phyloP scores from a whole-genome alignment of 352 stramenopile genomes.

The Phytophthora niederhauseri region DNA sequence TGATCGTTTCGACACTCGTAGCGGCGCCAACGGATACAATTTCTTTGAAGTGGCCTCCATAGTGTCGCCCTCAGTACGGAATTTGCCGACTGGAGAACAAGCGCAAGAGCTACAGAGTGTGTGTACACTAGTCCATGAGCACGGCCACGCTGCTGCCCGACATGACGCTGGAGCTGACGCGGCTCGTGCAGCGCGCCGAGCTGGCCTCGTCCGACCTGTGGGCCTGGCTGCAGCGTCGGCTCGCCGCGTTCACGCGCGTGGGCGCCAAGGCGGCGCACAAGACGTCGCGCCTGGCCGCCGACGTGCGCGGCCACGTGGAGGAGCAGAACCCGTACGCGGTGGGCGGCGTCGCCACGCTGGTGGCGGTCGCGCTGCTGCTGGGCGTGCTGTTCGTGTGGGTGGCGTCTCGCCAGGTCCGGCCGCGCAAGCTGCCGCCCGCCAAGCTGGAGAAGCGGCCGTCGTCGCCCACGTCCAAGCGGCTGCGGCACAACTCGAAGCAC shows the following conservation, averaged over 20 bases:
- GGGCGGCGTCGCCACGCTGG: conserved; percentile 50
- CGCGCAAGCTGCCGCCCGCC: conserved; percentile 43
- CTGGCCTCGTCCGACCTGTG: conserved; percentile 22
- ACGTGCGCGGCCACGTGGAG: conserved; percentile 26
- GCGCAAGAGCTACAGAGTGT: not conserved
- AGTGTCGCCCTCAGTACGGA: conserved; percentile 10
- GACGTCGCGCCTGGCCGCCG: conserved; percentile 20
- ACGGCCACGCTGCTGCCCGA: conserved; percentile 5
- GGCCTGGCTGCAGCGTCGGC: conserved; percentile 19
- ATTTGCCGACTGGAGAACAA: conserved; percentile 10
- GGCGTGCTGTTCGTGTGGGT: conserved; percentile 81
- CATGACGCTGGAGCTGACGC: conserved; percentile 22
- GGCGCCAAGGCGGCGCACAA: conserved; percentile 28
- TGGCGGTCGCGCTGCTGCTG: conserved; percentile 49
- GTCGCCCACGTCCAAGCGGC: conserved; percentile 74
- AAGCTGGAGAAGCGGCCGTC: conserved; percentile 47
- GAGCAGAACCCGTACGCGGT: conserved; percentile 55
- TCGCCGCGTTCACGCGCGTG: conserved; percentile 21
- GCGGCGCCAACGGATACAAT: not conserved
- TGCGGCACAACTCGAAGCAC: conserved; percentile 61
- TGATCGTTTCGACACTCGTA: not conserved
- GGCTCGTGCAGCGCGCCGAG: conserved; percentile 3
- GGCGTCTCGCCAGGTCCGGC: conserved; percentile 76
- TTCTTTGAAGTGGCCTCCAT: not conserved
- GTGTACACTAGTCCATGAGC: not conserved